These are phyloP conservation scores for Puccinia polysora DNA, from an alignment of 1,284 basidiomycete genomes.

Conservation along the genomic window DNA sequence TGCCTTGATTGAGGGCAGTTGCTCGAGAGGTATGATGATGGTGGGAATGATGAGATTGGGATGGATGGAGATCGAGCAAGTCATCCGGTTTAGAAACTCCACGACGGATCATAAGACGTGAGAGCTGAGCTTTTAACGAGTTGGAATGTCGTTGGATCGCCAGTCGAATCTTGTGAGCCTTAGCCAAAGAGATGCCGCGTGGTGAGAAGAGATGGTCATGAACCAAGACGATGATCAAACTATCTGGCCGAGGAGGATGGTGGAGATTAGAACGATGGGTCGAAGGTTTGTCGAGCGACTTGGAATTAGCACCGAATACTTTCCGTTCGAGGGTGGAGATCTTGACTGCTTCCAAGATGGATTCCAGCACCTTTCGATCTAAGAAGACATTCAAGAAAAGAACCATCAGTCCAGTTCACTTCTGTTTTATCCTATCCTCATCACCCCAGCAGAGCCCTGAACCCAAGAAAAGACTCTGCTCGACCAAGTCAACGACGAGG, in stretches of 20 bases:
- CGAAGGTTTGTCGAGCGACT: constrained; percentile 54
- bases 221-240: constrained; percentile 72
- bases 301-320: constrained; percentile 57
- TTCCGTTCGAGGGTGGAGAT: constrained; percentile 70
- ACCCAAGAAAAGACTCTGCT: too few species aligned
- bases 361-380: constrained; percentile 68
- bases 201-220: constrained; percentile 76
- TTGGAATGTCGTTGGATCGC: constrained; percentile 50
- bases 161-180: constrained; percentile 50
- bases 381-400: too few species aligned
- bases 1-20: not conserved
- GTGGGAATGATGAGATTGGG: not conserved
- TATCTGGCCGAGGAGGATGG: constrained; percentile 52
- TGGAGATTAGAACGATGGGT: not conserved
- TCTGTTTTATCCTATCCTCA: too few species aligned
- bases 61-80: not conserved
- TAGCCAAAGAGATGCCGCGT: constrained; percentile 55
- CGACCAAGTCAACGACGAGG: too few species aligned
- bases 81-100: constrained; percentile 1
- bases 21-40: not conserved
- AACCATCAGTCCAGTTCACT: too few species aligned
- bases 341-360: constrained; percentile 63
- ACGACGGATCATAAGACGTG: constrained; percentile 3
- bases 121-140: constrained; percentile 19
- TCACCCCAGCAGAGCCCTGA: too few species aligned